Conservation (phyloP, 164 flowering plant genomes). For the Aristolochia contorta region DNA sequence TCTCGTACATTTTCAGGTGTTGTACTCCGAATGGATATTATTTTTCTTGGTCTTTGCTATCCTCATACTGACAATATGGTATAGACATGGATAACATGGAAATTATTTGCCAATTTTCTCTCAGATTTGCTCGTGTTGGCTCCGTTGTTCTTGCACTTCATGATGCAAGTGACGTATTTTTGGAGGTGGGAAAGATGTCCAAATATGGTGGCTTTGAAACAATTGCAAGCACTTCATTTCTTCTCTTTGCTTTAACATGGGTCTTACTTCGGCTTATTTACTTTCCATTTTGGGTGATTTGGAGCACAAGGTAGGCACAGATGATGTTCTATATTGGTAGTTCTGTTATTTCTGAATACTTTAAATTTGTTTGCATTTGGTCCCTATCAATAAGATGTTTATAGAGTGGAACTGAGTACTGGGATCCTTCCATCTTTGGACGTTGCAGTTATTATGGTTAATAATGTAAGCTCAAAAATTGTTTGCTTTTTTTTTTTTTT, state of each 20-base stretch:
- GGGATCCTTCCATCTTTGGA: too few species aligned
- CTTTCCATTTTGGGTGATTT: constrained; percentile 81
- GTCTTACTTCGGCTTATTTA: constrained; percentile 73
- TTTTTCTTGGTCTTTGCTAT: not conserved
- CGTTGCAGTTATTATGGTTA: too few species aligned
- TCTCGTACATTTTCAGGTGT: constrained; percentile 78
- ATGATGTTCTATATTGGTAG: not conserved
- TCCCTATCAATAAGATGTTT: not conserved
- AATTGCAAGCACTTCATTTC: constrained; percentile 59
- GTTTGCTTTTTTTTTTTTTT: not conserved
- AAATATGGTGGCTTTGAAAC: constrained; percentile 73
- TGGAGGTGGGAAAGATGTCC: constrained; percentile 93
- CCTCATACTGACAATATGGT: not conserved
- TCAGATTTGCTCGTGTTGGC: constrained; percentile 89
- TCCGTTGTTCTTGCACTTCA: constrained; percentile 91
- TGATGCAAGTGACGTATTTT: constrained; percentile 88
- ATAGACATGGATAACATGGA: not conserved
- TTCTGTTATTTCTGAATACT: not conserved
- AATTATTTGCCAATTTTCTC: constrained; percentile 5
- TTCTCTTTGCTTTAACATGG: constrained; percentile 76
- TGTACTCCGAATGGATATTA: not conserved
- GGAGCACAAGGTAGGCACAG: constrained; percentile 75
- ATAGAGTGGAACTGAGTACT: too few species aligned
- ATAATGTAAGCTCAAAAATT: too few species aligned
- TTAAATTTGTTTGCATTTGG: not conserved